phyloP scores from a whole-genome alignment of 2,329 filamentous ascomycete genomes.

The Malbranchea zuffiana region DNA sequence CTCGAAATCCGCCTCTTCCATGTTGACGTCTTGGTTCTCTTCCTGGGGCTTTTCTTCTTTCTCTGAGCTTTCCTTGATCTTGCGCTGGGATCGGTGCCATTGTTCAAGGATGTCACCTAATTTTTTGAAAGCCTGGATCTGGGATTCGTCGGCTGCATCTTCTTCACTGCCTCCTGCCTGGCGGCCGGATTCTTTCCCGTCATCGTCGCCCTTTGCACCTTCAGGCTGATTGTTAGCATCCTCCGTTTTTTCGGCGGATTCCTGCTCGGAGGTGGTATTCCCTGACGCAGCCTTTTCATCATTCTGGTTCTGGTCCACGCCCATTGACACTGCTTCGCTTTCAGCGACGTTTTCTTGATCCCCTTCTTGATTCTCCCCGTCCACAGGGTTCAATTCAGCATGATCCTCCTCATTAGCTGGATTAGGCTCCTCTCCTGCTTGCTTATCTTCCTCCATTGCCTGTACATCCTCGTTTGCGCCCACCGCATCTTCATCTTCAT shows the following conservation, averaged over 20 bases:
- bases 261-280: slow-evolving; percentile 33
- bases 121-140: slow-evolving; percentile 76
- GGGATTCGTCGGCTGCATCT: slow-evolving; percentile 27
- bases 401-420: slow-evolving; percentile 40
- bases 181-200: slow-evolving; percentile 15
- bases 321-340: slow-evolving; percentile 32
- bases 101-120: slow-evolving; percentile 84
- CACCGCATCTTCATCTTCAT: slow-evolving; percentile 31
- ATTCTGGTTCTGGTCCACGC: slow-evolving; percentile 31
- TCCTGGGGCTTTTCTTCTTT: slow-evolving; percentile 44
- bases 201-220: slow-evolving; percentile 31
- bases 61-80: slow-evolving; percentile 57
- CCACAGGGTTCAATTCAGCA: slow-evolving; percentile 37
- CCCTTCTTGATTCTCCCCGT: slow-evolving; percentile 41
- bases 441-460: slow-evolving; percentile 39
- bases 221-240: slow-evolving; percentile 37
- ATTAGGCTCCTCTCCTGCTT: slow-evolving; percentile 22
- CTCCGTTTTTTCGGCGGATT: slow-evolving; percentile 37
- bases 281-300: slow-evolving; percentile 38
- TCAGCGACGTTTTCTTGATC: slow-evolving; percentile 44
- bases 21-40: slow-evolving; percentile 51
- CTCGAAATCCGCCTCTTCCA: slow-evolving; percentile 76
- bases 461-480: slow-evolving; percentile 26
- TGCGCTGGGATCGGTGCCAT: slow-evolving; percentile 80
- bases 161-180: slow-evolving; percentile 28